phyloP scores from a whole-genome alignment of 208 protist species.

The Phytomonas sp. region DNA sequence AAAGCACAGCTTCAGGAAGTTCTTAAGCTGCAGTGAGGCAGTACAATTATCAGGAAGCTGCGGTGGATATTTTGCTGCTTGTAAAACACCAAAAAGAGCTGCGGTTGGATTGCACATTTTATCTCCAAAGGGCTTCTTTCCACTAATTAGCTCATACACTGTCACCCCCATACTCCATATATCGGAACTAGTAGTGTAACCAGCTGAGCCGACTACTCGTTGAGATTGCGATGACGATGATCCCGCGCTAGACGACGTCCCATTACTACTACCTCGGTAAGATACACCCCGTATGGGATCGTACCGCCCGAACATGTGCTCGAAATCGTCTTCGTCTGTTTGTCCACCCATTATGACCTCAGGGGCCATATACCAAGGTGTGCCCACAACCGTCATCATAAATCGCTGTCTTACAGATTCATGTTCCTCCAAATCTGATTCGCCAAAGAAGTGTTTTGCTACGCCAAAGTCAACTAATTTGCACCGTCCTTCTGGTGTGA shows the following conservation, averaged over 20 bases:
- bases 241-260: not conserved
- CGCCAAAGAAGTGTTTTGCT: constrained; percentile 41
- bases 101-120: constrained; percentile 50
- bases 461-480: constrained; percentile 89
- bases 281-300: not conserved
- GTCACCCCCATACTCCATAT: constrained; percentile 84
- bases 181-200: constrained; percentile 73
- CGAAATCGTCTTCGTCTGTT: constrained; percentile 30
- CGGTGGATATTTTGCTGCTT: constrained; percentile 33
- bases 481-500: constrained; percentile 69
- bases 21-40: constrained; percentile 38
- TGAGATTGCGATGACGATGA: not conserved
- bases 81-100: constrained; percentile 61
- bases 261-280: not conserved
- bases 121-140: constrained; percentile 55
- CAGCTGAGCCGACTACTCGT: constrained; percentile 11
- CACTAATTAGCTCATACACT: constrained; percentile 80
- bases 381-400: constrained; percentile 79
- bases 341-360: constrained; percentile 71
- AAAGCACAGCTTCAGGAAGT: constrained; percentile 70
- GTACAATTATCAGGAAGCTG: constrained; percentile 28
- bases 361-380: constrained; percentile 90
- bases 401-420: constrained; percentile 5
- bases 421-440: constrained; percentile 6
- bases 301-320: constrained; percentile 5